phyloP scores from a whole-genome alignment of 805 yeast genomes.

The Kregervanrija fluxuum region DNA sequence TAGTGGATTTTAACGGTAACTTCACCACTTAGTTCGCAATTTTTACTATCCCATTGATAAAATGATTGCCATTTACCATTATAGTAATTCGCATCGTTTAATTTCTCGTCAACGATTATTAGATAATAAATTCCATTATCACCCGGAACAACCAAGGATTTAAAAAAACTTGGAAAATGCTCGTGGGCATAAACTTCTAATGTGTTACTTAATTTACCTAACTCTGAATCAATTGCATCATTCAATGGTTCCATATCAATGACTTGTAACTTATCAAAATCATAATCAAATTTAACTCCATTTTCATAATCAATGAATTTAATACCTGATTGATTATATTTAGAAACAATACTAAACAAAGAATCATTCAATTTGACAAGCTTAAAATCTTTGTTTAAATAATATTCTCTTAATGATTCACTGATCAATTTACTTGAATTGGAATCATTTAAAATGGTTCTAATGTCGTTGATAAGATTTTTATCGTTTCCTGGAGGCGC shows the following conservation, averaged over 20 bases:
- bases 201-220: conserved; percentile 13
- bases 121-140: conserved; percentile 26
- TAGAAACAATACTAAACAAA: conserved; percentile 34
- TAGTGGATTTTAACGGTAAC: conserved; percentile 77
- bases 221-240: conserved; percentile 2
- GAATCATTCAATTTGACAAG: conserved; percentile 22
- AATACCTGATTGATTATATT: conserved; percentile 40
- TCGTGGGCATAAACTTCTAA: conserved; percentile 49
- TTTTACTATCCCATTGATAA: conserved; percentile 38
- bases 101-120: conserved; percentile 62
- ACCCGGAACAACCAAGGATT: conserved; percentile 36
- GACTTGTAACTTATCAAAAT: conserved; percentile 41
- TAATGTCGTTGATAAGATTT: conserved; percentile 22
- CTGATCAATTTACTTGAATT: conserved; percentile 20
- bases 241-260: conserved; percentile 43
- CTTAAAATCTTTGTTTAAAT: conserved; percentile 24
- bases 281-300: conserved; percentile 49
- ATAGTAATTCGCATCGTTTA: conserved; percentile 73
- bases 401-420: conserved; percentile 19
- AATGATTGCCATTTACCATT: conserved; percentile 83
- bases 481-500: conserved; percentile 53
- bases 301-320: conserved; percentile 50
- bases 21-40: conserved; percentile 39
- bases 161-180: conserved; percentile 57
- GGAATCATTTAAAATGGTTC: conserved; percentile 19